These are phyloP conservation scores for Coniophora puteana DNA, from an alignment of 1,284 basidiomycete genomes.

Conservation along the genomic window DNA sequence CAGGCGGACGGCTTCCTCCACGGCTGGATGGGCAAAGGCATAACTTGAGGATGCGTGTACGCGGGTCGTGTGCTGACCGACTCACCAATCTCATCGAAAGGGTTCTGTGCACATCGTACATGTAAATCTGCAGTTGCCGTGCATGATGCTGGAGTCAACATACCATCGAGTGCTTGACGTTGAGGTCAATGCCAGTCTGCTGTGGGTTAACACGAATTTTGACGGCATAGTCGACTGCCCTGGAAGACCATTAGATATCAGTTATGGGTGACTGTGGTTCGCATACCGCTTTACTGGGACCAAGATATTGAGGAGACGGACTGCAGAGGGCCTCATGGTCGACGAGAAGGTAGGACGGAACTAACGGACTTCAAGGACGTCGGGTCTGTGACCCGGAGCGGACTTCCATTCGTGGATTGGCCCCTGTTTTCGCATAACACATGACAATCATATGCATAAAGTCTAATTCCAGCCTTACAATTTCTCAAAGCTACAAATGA, in stretches of 20 bases:
- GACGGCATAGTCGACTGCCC: slow-evolving; percentile 81
- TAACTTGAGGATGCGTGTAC: no score
- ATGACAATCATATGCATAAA: no score
- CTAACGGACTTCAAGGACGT: no score
- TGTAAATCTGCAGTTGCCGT: not conserved
- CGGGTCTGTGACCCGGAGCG: no score
- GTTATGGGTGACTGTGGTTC: slow-evolving; percentile 24
- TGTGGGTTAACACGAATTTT: slow-evolving; percentile 94
- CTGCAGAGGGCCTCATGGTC: slow-evolving; percentile 70
- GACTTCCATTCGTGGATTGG: no score
- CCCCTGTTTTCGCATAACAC: no score
- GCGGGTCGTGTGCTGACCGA: slow-evolving; percentile 7
- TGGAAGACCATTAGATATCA: no score
- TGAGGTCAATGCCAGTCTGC: slow-evolving; percentile 90
- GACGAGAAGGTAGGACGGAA: no score
- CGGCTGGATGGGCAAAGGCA: slow-evolving; percentile 52
- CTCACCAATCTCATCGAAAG: slow-evolving; percentile 94
- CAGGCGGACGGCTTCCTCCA: slow-evolving; percentile 95
- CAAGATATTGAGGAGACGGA: slow-evolving; percentile 79
- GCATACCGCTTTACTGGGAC: slow-evolving; percentile 87
- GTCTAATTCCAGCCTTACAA: no score
- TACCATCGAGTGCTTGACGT: slow-evolving; percentile 98
- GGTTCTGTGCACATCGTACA: slow-evolving; percentile 58
- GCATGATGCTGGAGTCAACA: slow-evolving; percentile 18
- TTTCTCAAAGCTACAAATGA: no score